Percentiles rank a stretch among this genome's conserved stretches.
Conservation (phyloP, 257 asterid genomes). For the Buddleja alternifolia region DNA sequence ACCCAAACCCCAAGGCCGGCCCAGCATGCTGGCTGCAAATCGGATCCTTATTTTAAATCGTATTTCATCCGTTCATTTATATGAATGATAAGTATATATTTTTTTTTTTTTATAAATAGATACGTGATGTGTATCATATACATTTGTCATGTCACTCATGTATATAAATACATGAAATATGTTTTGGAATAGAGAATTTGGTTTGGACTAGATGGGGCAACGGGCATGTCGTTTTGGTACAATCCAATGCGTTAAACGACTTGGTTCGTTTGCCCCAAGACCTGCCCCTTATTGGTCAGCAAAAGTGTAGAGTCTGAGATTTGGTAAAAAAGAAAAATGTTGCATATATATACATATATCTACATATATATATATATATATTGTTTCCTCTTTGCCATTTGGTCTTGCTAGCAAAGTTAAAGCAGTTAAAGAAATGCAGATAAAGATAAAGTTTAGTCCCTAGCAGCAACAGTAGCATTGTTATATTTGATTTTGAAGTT, state of each 20-base stretch:
- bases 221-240: constrained; percentile 54
- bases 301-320: constrained; percentile 44
- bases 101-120: too few relatives aligned
- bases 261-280: constrained; percentile 43
- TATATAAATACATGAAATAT: too few relatives aligned
- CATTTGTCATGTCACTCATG: too few relatives aligned
- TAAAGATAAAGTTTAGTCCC: constrained; percentile 43
- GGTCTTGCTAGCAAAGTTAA: constrained; percentile 39
- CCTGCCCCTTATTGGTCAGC: constrained; percentile 49
- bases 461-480: constrained; percentile 20
- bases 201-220: constrained; percentile 45
- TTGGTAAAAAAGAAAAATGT: constrained; percentile 36
- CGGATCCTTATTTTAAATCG: too few relatives aligned
- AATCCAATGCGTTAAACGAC: constrained; percentile 48
- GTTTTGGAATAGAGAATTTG: constrained; percentile 37
- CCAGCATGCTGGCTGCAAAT: constrained; percentile 42
- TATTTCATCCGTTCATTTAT: too few relatives aligned
- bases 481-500: constrained; percentile 21
- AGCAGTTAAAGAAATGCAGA: constrained; percentile 30
- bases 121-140: too few relatives aligned
- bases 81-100: too few relatives aligned
- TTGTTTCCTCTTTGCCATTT: constrained; percentile 34
- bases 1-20: constrained; percentile 51
- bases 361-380: not conserved
- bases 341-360: constrained; percentile 17